A percentile compares a stretch with the other conserved stretches of the same genome.
These are phyloP conservation scores for Sphaerulina populicola DNA, from an alignment of 2,329 filamentous ascomycete genomes.

Conservation along the genomic window DNA sequence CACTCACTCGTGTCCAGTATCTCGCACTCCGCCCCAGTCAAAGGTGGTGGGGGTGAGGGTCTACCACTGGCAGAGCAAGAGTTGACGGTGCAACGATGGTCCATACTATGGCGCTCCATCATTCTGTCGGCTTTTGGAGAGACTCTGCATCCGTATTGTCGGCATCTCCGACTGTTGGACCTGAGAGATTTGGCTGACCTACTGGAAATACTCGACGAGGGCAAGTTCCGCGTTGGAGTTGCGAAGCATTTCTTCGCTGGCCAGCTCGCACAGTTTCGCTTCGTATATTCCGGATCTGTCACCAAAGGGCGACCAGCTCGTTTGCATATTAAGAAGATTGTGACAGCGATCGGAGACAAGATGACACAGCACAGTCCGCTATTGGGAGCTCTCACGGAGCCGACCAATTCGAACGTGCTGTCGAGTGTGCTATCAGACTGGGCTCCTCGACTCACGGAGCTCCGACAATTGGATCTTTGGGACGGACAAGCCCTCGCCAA, in stretches of 20 bases:
- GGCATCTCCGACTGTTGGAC: slow-evolving; percentile 57
- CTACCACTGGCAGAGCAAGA: slow-evolving; percentile 38
- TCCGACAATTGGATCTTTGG: slow-evolving; percentile 53
- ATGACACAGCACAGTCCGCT: slow-evolving; percentile 35
- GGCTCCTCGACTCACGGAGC: slow-evolving; percentile 50
- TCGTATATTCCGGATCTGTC: slow-evolving; percentile 23
- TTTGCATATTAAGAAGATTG: slow-evolving; percentile 37
- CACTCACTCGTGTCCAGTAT: slow-evolving; percentile 29
- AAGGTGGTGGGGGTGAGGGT: slow-evolving; percentile 40
- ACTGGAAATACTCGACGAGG: slow-evolving; percentile 56
- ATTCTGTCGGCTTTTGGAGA: slow-evolving; percentile 55
- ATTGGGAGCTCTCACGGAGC: slow-evolving; percentile 45
- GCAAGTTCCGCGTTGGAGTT: slow-evolving; percentile 52
- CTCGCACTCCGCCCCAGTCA: slow-evolving; percentile 39
- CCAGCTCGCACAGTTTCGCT: slow-evolving; percentile 40
- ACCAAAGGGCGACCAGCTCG: slow-evolving; percentile 26
- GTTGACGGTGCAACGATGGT: slow-evolving; percentile 49
- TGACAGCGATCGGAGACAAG: slow-evolving; percentile 43
- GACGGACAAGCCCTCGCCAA: slow-evolving; percentile 53
- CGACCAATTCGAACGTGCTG: slow-evolving; percentile 42
- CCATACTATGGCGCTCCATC: slow-evolving; percentile 59
- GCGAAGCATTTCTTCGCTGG: slow-evolving; percentile 50
- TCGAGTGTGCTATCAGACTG: slow-evolving; percentile 48
- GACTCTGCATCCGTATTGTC: slow-evolving; percentile 61
- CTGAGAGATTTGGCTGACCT: slow-evolving; percentile 54